Evolutionary conservation across 2,329 filamentous ascomycete genomes (phyloP).

Genomic region (Zopfia rhizophila): DNA sequence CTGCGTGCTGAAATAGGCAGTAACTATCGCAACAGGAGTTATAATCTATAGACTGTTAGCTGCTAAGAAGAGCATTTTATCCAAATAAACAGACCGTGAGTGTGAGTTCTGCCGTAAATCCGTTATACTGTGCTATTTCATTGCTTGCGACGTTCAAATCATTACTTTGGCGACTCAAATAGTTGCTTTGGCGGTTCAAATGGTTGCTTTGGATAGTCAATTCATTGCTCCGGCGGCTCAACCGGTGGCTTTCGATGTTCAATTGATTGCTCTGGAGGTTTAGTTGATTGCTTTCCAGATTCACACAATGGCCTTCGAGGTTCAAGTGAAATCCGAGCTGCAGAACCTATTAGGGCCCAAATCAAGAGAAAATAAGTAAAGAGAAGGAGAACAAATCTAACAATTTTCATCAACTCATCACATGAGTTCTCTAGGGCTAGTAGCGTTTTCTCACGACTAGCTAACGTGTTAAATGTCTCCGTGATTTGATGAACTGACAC

Average conservation of each 20-base stretch:
- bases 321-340: conserved; percentile 15
- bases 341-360: too few species aligned
- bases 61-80: too few species aligned
- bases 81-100: conserved; percentile 12
- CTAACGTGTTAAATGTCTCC: conserved; percentile 21
- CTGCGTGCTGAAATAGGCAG: conserved; percentile 24
- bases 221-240: conserved; percentile 11
- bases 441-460: conserved; percentile 3
- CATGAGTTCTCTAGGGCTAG: too few species aligned
- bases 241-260: conserved; percentile 4
- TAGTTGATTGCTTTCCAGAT: conserved; percentile 6
- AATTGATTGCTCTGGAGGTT: conserved; percentile 6
- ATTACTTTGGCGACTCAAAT: neutral
- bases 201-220: conserved; percentile 4
- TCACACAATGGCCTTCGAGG: conserved; percentile 14
- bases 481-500: conserved; percentile 15
- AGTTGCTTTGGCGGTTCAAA: neutral
- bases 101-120: conserved; percentile 13
- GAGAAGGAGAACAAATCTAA: too few species aligned
- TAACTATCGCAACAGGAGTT: conserved; percentile 17
- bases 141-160: conserved; percentile 4
- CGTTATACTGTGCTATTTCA: too few species aligned
- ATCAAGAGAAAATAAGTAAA: too few species aligned
- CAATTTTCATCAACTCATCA: too few species aligned
- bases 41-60: conserved; percentile 16